Percentiles rank a stretch among this genome's conserved stretches.
Evolutionary conservation across 805 yeast genomes (phyloP).

Genomic region (Tetrapisispora namnaoensis): DNA sequence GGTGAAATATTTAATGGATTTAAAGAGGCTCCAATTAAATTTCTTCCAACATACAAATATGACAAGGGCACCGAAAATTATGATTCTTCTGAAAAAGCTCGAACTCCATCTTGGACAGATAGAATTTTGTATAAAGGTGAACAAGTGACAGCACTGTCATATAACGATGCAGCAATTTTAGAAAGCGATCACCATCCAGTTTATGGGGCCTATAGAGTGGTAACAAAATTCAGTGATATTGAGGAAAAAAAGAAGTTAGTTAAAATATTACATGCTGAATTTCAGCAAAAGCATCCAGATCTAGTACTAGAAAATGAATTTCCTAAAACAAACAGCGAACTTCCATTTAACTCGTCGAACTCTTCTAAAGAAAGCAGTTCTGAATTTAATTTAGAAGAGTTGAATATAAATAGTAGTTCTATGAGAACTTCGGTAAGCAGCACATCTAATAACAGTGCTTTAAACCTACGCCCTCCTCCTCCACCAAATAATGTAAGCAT

Average conservation of each 20-base stretch:
- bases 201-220: conserved; percentile 61
- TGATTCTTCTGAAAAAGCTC: conserved; percentile 83
- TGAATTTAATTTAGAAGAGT: not conserved
- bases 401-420: not conserved
- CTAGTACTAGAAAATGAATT: not conserved
- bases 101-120: conserved; percentile 97
- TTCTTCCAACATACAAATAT: conserved; percentile 86
- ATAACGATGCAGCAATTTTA: conserved; percentile 52
- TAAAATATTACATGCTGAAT: conserved; percentile 48
- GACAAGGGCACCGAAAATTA: conserved; percentile 74
- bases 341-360: not conserved
- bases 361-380: not conserved
- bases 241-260: conserved; percentile 44
- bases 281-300: conserved; percentile 31
- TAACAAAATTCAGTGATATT: conserved; percentile 64
- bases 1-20: conserved; percentile 67
- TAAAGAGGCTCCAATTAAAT: conserved; percentile 64
- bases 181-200: conserved; percentile 93
- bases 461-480: conserved; percentile 2
- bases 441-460: not conserved
- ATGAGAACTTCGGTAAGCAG: not conserved
- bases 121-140: conserved; percentile 61
- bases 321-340: not conserved
- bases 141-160: conserved; percentile 50
- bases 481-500: not conserved